Evolutionary conservation across 1,139 yeast genomes (phyloP), one percentile per base, ranked within the genome.

Genomic region (Yamadazyma membranifaciens): DNA sequence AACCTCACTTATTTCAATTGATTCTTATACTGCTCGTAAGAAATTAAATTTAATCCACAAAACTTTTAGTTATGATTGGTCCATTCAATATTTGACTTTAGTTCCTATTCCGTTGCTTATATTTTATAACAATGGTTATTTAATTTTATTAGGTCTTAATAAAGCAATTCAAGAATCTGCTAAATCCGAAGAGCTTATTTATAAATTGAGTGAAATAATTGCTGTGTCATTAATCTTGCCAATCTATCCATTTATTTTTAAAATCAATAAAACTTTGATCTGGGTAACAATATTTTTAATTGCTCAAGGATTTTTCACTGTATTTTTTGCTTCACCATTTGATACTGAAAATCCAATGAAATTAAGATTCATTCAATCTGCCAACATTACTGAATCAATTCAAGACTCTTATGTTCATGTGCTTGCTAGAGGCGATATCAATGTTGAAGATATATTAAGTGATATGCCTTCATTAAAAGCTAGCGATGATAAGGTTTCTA

Each of bases 61-160:
- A 40, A 71, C 78, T 6, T 70, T 72, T 45, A 72, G 83, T 35
- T 87, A 84, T 56, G 95, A 86, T 53, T 88, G 96, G 96, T 73
- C 83, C 7, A 51, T 87, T 20, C 96, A 88, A 59, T 87, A 78
- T 51, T 51, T 85, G 26, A 48, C 83, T 3, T 60, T 83, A 27
- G 87, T 83, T 6, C 95, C 96, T 4, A 38, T 85, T n/a, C 68
- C 82, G 0, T 65, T 80, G 1, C 71, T 76, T 34, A 48, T 83
- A 24, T 54, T 80, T 14, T 78, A 74, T 49, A 65, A 74, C 37
- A 67, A 73, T 34, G 78, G 83, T 1, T 71, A 67, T 45, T 65
- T 85, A 44, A 55, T 80, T 1, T 56, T 87, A 34, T 81, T 80
- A 45, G 92, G 87, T 0, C 45, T 84, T 26, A 75, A 76, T 50